phyloP scores from a whole-genome alignment of 2,329 filamentous ascomycete genomes.

The Dendryphion nanum region DNA sequence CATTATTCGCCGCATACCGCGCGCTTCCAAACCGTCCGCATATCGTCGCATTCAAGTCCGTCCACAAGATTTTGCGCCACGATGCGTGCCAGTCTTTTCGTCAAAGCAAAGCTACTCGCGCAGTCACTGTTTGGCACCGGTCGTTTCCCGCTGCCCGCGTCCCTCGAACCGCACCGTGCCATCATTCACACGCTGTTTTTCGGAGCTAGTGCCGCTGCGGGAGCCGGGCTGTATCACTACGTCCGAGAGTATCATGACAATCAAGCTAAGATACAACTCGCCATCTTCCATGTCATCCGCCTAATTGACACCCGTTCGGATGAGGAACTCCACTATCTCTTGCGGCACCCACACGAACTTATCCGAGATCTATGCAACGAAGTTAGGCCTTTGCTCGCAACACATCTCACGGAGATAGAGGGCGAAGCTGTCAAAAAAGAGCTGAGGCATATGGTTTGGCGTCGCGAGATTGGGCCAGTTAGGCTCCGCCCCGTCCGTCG shows the following conservation, averaged over 20 bases:
- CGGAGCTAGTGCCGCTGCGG: slow-evolving; percentile 1
- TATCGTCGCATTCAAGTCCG: background rate
- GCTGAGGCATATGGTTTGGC: too few relatives aligned
- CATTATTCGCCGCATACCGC: background rate
- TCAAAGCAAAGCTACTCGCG: too few relatives aligned
- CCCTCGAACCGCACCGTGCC: background rate
- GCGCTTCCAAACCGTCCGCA: background rate
- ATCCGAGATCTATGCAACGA: too few relatives aligned
- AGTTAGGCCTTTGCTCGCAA: too few relatives aligned
- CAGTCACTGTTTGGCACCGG: too few relatives aligned
- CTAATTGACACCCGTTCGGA: slow-evolving; percentile 8
- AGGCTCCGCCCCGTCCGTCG: too few relatives aligned
- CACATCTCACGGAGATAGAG: too few relatives aligned
- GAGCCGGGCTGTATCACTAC: slow-evolving; percentile 5
- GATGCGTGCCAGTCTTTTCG: background rate
- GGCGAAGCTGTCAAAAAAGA: too few relatives aligned
- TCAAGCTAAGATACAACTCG: slow-evolving; percentile 14
- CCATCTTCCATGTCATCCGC: slow-evolving; percentile 13
- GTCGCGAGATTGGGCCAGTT: too few relatives aligned
- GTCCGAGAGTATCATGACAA: slow-evolving; percentile 4
- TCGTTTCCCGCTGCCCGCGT: too few relatives aligned
- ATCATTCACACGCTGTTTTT: background rate
- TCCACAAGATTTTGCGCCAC: slow-evolving; percentile 3
- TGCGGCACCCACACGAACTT: too few relatives aligned
- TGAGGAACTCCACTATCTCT: too few relatives aligned